These are phyloP conservation scores for Centrapalus pauciflorus DNA, from an alignment of 129 eudicot genomes.

Conservation along the genomic window DNA sequence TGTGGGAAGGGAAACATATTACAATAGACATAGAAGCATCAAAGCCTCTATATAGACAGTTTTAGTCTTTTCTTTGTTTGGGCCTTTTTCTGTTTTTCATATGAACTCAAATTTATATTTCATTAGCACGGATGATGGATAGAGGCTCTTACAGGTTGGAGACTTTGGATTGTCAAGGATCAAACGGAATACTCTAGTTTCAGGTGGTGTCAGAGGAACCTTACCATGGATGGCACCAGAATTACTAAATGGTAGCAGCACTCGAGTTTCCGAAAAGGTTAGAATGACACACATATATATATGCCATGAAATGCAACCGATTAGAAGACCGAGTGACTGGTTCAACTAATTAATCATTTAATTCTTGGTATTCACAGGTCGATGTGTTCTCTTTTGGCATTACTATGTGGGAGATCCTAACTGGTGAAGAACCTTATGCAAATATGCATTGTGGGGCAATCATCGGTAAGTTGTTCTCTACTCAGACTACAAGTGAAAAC, in stretches of 20 bases:
- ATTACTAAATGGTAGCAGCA: conserved; percentile 62
- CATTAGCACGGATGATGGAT: neutral
- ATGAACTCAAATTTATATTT: neutral
- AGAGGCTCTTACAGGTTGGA: conserved; percentile 43
- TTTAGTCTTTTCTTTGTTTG: neutral
- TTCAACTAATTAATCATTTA: neutral
- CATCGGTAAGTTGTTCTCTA: conserved; percentile 36
- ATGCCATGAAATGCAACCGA: neutral
- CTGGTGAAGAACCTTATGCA: conserved; percentile 76
- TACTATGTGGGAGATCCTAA: conserved; percentile 75
- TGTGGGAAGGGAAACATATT: neutral
- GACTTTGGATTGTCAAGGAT: conserved; percentile 74
- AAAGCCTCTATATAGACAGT: neutral
- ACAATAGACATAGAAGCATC: neutral
- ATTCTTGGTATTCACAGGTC: conserved; percentile 34
- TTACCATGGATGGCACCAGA: conserved; percentile 93
- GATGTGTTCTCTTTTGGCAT: conserved; percentile 78
- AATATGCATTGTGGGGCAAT: conserved; percentile 81
- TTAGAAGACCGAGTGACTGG: neutral
- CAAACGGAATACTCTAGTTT: conserved; percentile 66
- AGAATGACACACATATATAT: neutral
- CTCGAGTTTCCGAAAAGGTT: conserved; percentile 70
- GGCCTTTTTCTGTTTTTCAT: neutral
- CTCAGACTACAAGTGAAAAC: neutral
- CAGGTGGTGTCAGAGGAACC: conserved; percentile 81